phyloP scores from a whole-genome alignment of 1,139 yeast genomes.

The Kodamaea sp. region DNA sequence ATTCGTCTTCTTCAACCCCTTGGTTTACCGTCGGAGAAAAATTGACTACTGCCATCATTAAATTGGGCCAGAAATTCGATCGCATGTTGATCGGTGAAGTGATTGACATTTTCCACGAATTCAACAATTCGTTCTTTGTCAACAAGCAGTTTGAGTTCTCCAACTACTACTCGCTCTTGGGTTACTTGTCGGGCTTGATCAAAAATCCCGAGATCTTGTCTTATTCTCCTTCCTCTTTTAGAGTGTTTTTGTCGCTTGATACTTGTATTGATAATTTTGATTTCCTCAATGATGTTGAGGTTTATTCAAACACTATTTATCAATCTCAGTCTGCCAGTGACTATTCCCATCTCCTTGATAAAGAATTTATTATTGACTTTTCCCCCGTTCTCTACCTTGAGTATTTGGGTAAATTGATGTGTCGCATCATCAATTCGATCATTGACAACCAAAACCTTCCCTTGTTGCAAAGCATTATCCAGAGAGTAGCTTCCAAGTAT shows the following conservation, averaged over 20 bases:
- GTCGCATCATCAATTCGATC: conserved; percentile 32
- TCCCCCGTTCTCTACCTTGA: conserved; percentile 50
- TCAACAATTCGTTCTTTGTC: conserved; percentile 27
- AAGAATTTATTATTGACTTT: conserved; percentile 32
- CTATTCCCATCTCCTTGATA: conserved; percentile 28
- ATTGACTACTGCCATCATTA: conserved; percentile 38
- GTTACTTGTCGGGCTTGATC: conserved; percentile 47
- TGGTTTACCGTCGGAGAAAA: conserved; percentile 40
- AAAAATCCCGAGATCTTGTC: conserved; percentile 35
- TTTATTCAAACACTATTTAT: conserved; percentile 30
- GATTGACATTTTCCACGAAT: conserved; percentile 31
- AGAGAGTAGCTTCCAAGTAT: conserved; percentile 24
- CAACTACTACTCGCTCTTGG: conserved; percentile 47
- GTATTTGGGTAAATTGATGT: conserved; percentile 41
- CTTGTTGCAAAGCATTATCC: conserved; percentile 34
- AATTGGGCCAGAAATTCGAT: conserved; percentile 38
- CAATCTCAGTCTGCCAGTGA: conserved; percentile 18
- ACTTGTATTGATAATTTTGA: conserved; percentile 42
- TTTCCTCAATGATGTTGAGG: conserved; percentile 41
- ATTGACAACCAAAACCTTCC: conserved; percentile 24
- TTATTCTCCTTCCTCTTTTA: conserved; percentile 28
- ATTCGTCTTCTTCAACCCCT: conserved; percentile 32
- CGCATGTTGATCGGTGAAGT: conserved; percentile 27
- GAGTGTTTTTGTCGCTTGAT: conserved; percentile 37
- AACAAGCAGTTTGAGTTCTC: conserved; percentile 28